Conservation (phyloP, 306 rosid species). For the Fagus sylvatica region DNA sequence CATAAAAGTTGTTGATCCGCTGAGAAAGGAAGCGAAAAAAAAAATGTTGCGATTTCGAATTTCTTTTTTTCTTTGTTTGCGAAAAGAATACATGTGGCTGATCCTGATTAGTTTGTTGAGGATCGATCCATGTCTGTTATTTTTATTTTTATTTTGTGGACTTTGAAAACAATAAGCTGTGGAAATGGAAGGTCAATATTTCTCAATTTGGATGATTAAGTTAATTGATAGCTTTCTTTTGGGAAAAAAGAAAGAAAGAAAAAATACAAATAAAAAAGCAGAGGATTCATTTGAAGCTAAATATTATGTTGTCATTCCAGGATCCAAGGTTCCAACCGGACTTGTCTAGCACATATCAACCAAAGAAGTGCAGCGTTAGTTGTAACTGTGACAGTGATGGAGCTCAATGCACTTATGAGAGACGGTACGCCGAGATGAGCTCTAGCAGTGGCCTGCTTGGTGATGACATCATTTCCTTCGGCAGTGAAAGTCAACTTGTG, state of each 20-base stretch:
- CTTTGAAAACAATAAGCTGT: neutral
- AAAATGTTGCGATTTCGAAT: neutral
- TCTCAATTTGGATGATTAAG: neutral
- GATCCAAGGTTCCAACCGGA: constrained; percentile 90
- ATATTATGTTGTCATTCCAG: constrained; percentile 40
- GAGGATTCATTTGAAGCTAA: constrained; percentile 10
- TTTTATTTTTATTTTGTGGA: neutral
- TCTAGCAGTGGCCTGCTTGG: constrained; percentile 88
- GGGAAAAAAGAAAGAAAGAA: neutral
- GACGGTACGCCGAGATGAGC: constrained; percentile 97
- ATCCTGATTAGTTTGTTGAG: too few species aligned
- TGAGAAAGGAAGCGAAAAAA: neutral
- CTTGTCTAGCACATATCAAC: constrained; percentile 65
- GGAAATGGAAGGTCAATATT: neutral
- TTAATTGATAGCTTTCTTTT: neutral
- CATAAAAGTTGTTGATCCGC: neutral
- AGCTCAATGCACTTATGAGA: constrained; percentile 72
- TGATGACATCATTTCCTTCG: constrained; percentile 79
- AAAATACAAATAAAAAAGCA: too few species aligned
- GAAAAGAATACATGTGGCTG: too few species aligned
- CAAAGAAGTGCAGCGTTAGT: constrained; percentile 66
- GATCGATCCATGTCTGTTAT: too few species aligned
- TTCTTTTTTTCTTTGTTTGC: neutral
- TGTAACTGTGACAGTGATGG: constrained; percentile 71
- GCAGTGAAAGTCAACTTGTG: constrained; percentile 68